Evolutionary conservation across 1,284 basidiomycete species (phyloP).

Genomic region (Cerioporus squamosus): DNA sequence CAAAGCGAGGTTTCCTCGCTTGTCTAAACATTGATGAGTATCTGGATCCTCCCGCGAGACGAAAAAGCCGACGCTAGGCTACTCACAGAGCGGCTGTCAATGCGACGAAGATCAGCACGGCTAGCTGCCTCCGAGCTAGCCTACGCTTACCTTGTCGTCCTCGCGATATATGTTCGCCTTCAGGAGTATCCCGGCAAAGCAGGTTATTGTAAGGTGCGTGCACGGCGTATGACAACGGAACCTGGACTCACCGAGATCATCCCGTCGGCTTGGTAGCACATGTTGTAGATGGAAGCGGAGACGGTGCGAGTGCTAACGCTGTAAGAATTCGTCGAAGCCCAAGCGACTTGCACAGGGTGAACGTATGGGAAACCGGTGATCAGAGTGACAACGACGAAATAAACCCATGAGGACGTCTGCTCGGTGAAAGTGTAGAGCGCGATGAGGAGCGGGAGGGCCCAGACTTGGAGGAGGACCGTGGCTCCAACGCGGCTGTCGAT

Average conservation of each 20-base stretch:
- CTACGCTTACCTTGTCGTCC: slow-evolving; percentile 33
- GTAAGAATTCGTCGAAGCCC: slow-evolving; percentile 65
- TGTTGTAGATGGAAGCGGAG: slow-evolving; percentile 63
- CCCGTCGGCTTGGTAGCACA: slow-evolving; percentile 62
- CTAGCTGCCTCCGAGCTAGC: neutral
- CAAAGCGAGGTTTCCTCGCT: slow-evolving; percentile 41
- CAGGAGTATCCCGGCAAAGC: neutral
- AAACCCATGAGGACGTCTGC: slow-evolving; percentile 62
- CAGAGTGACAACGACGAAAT: slow-evolving; percentile 57
- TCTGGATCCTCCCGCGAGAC: too few species aligned
- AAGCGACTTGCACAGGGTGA: slow-evolving; percentile 57
- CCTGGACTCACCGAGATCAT: slow-evolving; percentile 49
- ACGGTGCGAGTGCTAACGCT: slow-evolving; percentile 62
- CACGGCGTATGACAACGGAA: slow-evolving; percentile 26
- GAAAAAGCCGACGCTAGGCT: too few species aligned
- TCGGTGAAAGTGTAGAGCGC: slow-evolving; percentile 58
- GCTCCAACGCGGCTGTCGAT: slow-evolving; percentile 57
- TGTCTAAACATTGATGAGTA: slow-evolving; percentile 35
- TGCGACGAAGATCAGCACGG: slow-evolving; percentile 1
- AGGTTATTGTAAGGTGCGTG: too few species aligned
- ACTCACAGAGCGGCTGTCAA: slow-evolving; percentile 50
- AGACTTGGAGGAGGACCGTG: slow-evolving; percentile 60
- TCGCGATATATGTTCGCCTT: slow-evolving; percentile 39
- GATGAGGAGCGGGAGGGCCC: slow-evolving; percentile 63
- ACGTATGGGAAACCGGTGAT: slow-evolving; percentile 57